phyloP scores from a whole-genome alignment of 352 stramenopile species.

The Plasmopara halstedii region DNA sequence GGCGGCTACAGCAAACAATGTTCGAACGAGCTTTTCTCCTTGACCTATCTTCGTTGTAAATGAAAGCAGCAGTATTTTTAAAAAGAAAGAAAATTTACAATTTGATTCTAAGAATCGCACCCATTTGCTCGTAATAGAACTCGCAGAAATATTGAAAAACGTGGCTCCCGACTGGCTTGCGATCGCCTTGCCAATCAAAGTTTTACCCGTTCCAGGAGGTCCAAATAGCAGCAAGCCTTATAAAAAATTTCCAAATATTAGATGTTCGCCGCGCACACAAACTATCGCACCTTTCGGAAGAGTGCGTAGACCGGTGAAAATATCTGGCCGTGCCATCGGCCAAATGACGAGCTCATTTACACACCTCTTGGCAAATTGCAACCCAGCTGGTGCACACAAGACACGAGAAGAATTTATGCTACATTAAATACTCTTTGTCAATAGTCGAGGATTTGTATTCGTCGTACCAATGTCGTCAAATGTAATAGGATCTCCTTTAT shows the following conservation, averaged over 20 bases:
- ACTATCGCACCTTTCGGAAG: slow-evolving; percentile 76
- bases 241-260: neutral
- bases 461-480: slow-evolving; percentile 95
- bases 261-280: neutral
- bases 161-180: slow-evolving; percentile 95
- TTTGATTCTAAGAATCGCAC: slow-evolving; percentile 27
- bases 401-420: neutral
- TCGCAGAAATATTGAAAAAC: slow-evolving; percentile 99
- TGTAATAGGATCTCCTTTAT: slow-evolving; percentile 86
- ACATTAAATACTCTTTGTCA: no score
- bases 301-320: slow-evolving; percentile 94
- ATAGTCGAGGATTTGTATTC: neutral
- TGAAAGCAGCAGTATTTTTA: no score
- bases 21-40: slow-evolving; percentile 96
- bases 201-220: slow-evolving; percentile 95
- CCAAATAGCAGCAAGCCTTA: slow-evolving; percentile 93
- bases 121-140: slow-evolving; percentile 99
- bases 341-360: slow-evolving; percentile 98
- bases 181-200: slow-evolving; percentile 98
- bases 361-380: slow-evolving; percentile 96
- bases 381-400: slow-evolving; percentile 61
- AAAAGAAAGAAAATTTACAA: no score
- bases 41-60: slow-evolving; percentile 89
- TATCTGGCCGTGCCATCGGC: slow-evolving; percentile 96
- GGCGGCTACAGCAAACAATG: slow-evolving; percentile 94